These are phyloP conservation scores for Monosporascus sp. DNA, from an alignment of 2,329 filamentous ascomycete species.

Conservation along the genomic window DNA sequence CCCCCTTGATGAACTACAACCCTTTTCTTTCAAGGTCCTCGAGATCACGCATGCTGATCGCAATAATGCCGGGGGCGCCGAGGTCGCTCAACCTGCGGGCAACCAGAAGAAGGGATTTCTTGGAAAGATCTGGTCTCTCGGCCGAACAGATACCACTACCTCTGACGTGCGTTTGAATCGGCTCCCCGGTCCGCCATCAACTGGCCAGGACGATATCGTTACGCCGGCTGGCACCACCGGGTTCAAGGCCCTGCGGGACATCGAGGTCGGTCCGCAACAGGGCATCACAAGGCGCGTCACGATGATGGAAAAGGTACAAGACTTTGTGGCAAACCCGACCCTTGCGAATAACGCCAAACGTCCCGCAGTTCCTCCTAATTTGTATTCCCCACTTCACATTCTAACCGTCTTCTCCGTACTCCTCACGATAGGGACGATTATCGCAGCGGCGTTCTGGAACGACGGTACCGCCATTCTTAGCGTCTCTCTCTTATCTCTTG, in stretches of 20 bases:
- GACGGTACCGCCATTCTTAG: conserved; percentile 50
- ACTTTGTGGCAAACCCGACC: conserved; percentile 38
- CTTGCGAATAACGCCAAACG: conserved; percentile 32
- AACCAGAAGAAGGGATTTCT: conserved; percentile 2
- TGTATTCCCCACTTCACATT: conserved; percentile 48
- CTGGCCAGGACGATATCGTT: conserved; percentile 7
- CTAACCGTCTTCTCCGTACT: conserved; percentile 47
- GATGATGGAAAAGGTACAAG: conserved; percentile 35
- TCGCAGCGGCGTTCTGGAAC: conserved; percentile 33
- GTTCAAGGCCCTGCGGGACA: conserved; percentile 14
- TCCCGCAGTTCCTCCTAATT: conserved; percentile 42
- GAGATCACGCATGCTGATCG: conserved; percentile 41
- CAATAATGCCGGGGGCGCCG: conserved; percentile 17
- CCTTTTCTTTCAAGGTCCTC: conserved; percentile 44
- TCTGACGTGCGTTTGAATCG: conserved; percentile 3
- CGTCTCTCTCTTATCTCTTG: conserved; percentile 45
- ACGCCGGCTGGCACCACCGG: conserved; percentile 7
- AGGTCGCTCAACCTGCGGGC: conserved; percentile 3
- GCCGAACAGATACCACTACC: conserved; percentile 9
- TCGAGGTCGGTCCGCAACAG: conserved; percentile 15
- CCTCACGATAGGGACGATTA: conserved; percentile 43
- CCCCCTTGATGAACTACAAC: conserved; percentile 43
- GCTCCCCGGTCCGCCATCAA: conserved; percentile 10
- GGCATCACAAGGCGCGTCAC: conserved; percentile 29
- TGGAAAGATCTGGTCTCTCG: conserved; percentile 3